Conservation (phyloP, 257 asterid species). For the Mitragyna speciosa region DNA sequence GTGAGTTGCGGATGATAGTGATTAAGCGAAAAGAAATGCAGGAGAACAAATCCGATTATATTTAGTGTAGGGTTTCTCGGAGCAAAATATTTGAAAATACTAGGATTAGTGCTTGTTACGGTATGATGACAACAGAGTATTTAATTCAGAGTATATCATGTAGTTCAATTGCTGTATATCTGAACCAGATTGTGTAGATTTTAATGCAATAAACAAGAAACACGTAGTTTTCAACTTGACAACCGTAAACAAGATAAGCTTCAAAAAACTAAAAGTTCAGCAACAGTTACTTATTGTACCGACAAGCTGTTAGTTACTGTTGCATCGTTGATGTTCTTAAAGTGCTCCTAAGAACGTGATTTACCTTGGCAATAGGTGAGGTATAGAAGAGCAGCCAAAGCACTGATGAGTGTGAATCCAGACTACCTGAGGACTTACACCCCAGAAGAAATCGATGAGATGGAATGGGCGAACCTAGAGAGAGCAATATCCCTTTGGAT, state of each 20-base stretch:
- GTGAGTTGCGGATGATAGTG: not conserved
- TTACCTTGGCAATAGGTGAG: conserved; percentile 45
- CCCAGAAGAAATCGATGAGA: conserved; percentile 66
- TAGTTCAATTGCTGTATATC: not conserved
- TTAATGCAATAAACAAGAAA: not conserved
- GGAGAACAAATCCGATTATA: not conserved
- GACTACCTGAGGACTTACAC: conserved; percentile 65
- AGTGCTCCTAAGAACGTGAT: not conserved
- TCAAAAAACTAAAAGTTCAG: not conserved
- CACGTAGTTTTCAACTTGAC: not conserved
- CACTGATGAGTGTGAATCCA: conserved; percentile 68
- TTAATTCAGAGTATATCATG: not conserved
- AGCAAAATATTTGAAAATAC: no score
- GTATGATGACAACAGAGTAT: not conserved
- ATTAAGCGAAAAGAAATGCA: not conserved
- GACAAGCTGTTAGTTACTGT: not conserved
- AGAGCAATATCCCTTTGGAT: conserved; percentile 73
- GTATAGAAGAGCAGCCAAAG: conserved; percentile 83
- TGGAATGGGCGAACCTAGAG: conserved; percentile 77
- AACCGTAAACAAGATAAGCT: not conserved
- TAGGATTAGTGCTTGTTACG: not conserved
- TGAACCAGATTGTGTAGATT: not conserved
- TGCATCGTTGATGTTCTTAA: not conserved
- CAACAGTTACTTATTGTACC: not conserved
- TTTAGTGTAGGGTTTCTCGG: not conserved